phyloP scores from a whole-genome alignment of 2,329 filamentous ascomycete genomes.

The Lecanicillium sp. region DNA sequence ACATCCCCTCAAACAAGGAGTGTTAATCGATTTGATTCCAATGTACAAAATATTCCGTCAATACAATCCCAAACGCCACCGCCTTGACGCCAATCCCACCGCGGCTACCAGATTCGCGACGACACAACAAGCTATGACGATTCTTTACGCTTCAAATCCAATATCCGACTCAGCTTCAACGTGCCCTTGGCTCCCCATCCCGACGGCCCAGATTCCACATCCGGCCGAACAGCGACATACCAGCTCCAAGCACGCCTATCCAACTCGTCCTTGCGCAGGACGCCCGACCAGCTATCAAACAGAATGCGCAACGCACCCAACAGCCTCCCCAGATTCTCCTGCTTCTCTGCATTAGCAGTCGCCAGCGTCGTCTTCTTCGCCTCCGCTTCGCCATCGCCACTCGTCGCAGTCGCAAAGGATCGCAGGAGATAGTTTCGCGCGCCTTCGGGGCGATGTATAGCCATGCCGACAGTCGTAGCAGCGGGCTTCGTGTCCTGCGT shows the following conservation, averaged over 20 bases:
- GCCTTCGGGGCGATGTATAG: constrained; percentile 66
- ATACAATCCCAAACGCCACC: too few relatives aligned
- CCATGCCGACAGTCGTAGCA: constrained; percentile 45
- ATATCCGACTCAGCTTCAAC: constrained; percentile 58
- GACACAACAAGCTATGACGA: too few relatives aligned
- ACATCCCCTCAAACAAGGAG: too few relatives aligned
- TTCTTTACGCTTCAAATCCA: constrained; percentile 44
- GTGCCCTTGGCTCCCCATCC: constrained; percentile 80
- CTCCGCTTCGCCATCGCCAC: constrained; percentile 14
- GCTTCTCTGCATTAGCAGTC: constrained; percentile 51
- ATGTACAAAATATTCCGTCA: too few relatives aligned
- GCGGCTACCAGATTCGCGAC: too few relatives aligned
- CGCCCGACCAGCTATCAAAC: constrained; percentile 65
- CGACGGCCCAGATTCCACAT: constrained; percentile 63
- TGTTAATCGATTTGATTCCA: too few relatives aligned
- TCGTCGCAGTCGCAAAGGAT: constrained; percentile 47
- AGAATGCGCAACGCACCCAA: constrained; percentile 65
- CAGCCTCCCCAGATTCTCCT: constrained; percentile 60
- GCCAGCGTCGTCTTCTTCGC: constrained; percentile 43
- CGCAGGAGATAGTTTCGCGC: constrained; percentile 52
- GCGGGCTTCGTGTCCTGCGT: constrained; percentile 39
- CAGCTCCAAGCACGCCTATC: constrained; percentile 73
- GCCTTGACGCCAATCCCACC: too few relatives aligned
- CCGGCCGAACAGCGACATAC: constrained; percentile 71
- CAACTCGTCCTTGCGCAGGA: constrained; percentile 56